phyloP scores from a whole-genome alignment of 108 stramenopile genomes.

The Ochromonas danica region DNA sequence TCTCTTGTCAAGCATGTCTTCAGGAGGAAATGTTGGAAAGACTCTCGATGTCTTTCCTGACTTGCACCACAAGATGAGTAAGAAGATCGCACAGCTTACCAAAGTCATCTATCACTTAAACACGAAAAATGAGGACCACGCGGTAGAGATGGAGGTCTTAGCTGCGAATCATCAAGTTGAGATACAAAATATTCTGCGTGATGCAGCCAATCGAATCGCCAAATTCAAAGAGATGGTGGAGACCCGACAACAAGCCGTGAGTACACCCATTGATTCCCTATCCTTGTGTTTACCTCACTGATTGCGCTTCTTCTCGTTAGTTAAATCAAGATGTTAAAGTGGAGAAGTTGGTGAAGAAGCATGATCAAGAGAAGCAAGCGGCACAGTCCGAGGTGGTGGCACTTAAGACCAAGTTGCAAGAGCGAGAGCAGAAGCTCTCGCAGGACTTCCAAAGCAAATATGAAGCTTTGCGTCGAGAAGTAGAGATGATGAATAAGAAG shows the following conservation, averaged over 20 bases:
- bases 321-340: slow-evolving; percentile 30
- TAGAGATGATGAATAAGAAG: slow-evolving; percentile 31
- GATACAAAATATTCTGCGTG: slow-evolving; percentile 39
- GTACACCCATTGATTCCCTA: not conserved
- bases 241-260: not conserved
- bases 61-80: slow-evolving; percentile 63
- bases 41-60: slow-evolving; percentile 48
- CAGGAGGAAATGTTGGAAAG: not conserved
- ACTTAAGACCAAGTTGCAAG: not conserved
- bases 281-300: slow-evolving; percentile 5
- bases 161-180: slow-evolving; percentile 19
- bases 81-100: slow-evolving; percentile 69
- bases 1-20: no score
- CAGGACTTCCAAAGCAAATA: slow-evolving; percentile 20
- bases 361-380: slow-evolving; percentile 32
- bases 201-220: slow-evolving; percentile 50
- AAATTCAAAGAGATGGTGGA: slow-evolving; percentile 54
- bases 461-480: not conserved
- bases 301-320: not conserved
- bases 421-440: slow-evolving; percentile 20
- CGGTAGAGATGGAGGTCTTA: slow-evolving; percentile 46
- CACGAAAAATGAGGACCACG: slow-evolving; percentile 65
- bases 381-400: not conserved
- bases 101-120: slow-evolving; percentile 69
- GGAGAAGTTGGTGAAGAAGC: slow-evolving; percentile 50